phyloP scores from a whole-genome alignment of 148 eudicot genomes.

The Vaccinium darrowii region DNA sequence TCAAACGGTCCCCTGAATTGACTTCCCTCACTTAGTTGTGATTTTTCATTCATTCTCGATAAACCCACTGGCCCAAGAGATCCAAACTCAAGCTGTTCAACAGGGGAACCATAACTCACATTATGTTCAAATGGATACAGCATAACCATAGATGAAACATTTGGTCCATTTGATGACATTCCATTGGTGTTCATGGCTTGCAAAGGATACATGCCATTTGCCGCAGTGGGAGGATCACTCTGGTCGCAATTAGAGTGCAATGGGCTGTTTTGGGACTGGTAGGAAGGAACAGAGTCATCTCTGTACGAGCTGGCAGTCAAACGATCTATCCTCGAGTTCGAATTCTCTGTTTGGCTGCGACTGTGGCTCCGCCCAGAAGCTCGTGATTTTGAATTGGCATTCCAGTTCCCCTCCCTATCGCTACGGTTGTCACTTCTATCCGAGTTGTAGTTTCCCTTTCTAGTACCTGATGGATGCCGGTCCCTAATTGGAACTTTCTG shows the following conservation, averaged over 20 bases:
- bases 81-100: slow-evolving; percentile 73
- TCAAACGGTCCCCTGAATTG: slow-evolving; percentile 20
- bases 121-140: slow-evolving; percentile 70
- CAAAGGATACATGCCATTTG: slow-evolving; percentile 56
- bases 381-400: slow-evolving; percentile 55
- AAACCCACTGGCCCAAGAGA: slow-evolving; percentile 59
- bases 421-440: slow-evolving; percentile 62
- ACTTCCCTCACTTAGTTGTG: slow-evolving; percentile 44
- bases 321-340: slow-evolving; percentile 21
- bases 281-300: neutral
- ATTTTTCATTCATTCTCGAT: slow-evolving; percentile 42
- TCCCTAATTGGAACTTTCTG: slow-evolving; percentile 67
- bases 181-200: slow-evolving; percentile 46
- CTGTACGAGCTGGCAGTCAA: slow-evolving; percentile 47
- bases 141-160: slow-evolving; percentile 56
- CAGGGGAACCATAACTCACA: slow-evolving; percentile 40
- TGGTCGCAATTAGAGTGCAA: slow-evolving; percentile 31
- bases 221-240: slow-evolving; percentile 32
- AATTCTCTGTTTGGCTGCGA: slow-evolving; percentile 59
- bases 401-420: slow-evolving; percentile 84
- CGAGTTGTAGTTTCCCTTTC: slow-evolving; percentile 61
- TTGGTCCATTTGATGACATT: slow-evolving; percentile 49
- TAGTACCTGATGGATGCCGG: slow-evolving; percentile 55
- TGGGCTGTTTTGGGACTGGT: slow-evolving; percentile 47
- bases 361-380: slow-evolving; percentile 47